phyloP scores from a whole-genome alignment of 139 green algal species.

The Monoraphidium neglectum region DNA sequence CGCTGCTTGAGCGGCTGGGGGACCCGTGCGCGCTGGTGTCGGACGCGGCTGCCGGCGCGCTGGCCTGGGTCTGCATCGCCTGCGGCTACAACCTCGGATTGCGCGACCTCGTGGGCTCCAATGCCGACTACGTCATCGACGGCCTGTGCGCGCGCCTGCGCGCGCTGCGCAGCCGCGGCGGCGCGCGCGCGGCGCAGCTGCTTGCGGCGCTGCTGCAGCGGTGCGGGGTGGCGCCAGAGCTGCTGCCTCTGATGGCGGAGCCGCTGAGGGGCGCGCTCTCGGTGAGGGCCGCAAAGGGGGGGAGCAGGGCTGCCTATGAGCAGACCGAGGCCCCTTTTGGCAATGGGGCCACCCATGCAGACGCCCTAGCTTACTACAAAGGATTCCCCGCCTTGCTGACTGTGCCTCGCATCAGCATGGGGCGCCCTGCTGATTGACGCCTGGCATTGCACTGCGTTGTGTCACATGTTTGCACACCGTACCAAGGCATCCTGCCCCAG shows the following conservation, averaged over 20 bases:
- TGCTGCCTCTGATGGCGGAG: conserved; percentile 83
- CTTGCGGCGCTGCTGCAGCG: conserved; percentile 72
- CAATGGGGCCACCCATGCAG: no score
- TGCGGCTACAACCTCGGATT: conserved; percentile 57
- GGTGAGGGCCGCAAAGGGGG: no score
- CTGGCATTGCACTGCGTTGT: no score
- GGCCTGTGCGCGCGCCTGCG: conserved; percentile 70
- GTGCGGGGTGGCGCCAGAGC: conserved; percentile 50
- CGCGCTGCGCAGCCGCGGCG: conserved; percentile 24
- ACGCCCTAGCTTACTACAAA: no score
- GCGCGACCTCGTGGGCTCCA: conserved; percentile 54
- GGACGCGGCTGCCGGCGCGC: conserved; percentile 43
- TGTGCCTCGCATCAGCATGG: no score
- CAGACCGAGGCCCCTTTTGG: no score
- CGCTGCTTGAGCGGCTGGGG: conserved; percentile 74
- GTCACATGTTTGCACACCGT: no score
- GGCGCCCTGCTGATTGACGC: no score
- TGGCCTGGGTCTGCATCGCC: conserved; percentile 21
- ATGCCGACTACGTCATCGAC: conserved; percentile 86
- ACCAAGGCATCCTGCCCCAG: no score
- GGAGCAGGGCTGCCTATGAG: no score
- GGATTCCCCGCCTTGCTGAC: no score
- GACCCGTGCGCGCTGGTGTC: conserved; percentile 60
- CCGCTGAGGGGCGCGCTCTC: conserved; percentile 55
- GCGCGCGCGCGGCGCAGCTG: conserved; percentile 70